Percentiles rank a stretch among this genome's conserved stretches.
Evolutionary conservation across 306 rosid genomes (phyloP).

Genomic region (Lathyrus tuberosus): DNA sequence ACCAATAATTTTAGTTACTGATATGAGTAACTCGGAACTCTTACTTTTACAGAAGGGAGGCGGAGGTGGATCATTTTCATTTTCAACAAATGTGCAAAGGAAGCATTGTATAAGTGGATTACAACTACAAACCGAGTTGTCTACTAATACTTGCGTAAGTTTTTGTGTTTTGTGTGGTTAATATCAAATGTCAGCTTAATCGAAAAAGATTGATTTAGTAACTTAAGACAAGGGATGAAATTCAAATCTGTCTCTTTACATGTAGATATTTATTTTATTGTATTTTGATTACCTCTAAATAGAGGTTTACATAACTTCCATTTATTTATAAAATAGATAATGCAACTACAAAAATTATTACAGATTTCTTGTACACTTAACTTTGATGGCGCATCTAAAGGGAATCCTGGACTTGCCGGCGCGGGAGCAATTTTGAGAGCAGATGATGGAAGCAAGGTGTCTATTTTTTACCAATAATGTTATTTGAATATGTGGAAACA

Average conservation of each 20-base stretch:
- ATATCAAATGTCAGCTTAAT: neutral
- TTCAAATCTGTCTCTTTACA: too few relatives aligned
- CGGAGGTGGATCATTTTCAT: neutral
- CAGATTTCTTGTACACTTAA: slow-evolving; percentile 70
- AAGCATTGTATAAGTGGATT: slow-evolving; percentile 32
- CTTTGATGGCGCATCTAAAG: slow-evolving; percentile 92
- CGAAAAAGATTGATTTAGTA: too few relatives aligned
- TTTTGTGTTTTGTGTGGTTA: slow-evolving; percentile 25
- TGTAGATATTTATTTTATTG: too few relatives aligned
- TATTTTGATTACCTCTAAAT: neutral
- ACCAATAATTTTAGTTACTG: neutral
- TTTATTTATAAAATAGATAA: neutral
- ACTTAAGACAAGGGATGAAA: too few relatives aligned
- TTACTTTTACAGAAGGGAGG: neutral
- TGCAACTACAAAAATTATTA: slow-evolving; percentile 20
- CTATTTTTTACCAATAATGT: slow-evolving; percentile 7
- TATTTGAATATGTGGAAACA: neutral
- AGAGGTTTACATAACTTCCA: neutral
- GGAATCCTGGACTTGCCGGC: slow-evolving; percentile 95
- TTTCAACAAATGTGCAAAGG: slow-evolving; percentile 34
- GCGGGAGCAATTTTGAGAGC: slow-evolving; percentile 89
- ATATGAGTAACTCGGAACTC: too few relatives aligned
- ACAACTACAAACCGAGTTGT: slow-evolving; percentile 32
- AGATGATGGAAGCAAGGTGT: slow-evolving; percentile 73
- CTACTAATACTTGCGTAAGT: slow-evolving; percentile 51